These are phyloP conservation scores for Neurospora hispaniola DNA, from an alignment of 495 filamentous ascomycete genomes.

Conservation along the genomic window DNA sequence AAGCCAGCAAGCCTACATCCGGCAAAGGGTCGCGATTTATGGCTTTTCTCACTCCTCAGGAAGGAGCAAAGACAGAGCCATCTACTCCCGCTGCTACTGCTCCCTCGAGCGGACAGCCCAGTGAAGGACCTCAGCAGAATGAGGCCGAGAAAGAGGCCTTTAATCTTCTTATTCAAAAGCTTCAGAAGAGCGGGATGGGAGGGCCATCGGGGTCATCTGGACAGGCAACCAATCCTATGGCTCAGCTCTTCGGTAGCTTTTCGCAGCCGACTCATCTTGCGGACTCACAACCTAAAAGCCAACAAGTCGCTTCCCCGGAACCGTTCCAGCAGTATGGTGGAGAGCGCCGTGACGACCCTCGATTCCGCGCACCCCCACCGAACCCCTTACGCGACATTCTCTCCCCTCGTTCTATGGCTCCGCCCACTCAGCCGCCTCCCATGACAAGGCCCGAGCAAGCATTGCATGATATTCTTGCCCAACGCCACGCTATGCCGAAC, in stretches of 20 bases:
- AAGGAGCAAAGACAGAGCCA: slow-evolving; percentile 45
- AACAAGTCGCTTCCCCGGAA: slow-evolving; percentile 27
- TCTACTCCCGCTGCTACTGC: slow-evolving; percentile 24
- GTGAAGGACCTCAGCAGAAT: slow-evolving; percentile 28
- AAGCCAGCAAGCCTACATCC: slow-evolving; percentile 30
- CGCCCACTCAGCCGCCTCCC: slow-evolving; percentile 26
- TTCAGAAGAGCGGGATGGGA: slow-evolving; percentile 35
- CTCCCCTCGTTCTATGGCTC: slow-evolving; percentile 28
- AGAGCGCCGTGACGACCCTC: slow-evolving; percentile 31
- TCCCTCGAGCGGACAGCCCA: slow-evolving; percentile 1
- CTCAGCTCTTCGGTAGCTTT: slow-evolving; percentile 13
- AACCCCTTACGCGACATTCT: slow-evolving; percentile 32
- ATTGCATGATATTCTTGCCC: slow-evolving; percentile 41
- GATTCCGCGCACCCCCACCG: slow-evolving; percentile 9
- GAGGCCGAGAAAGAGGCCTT: slow-evolving; percentile 83
- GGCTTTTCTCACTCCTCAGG: slow-evolving; percentile 63
- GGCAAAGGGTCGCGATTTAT: slow-evolving; percentile 72
- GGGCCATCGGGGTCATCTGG: slow-evolving; percentile 6
- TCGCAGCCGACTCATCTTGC: slow-evolving; percentile 23
- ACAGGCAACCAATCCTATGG: slow-evolving; percentile 9
- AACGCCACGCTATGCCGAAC: slow-evolving; percentile 34
- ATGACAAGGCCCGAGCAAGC: slow-evolving; percentile 40
- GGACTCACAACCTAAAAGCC: slow-evolving; percentile 18
- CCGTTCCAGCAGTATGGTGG: slow-evolving; percentile 33
- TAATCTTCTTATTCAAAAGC: slow-evolving; percentile 75